Conservation (phyloP, 768 basidiomycete species). For the Imleria badia region DNA sequence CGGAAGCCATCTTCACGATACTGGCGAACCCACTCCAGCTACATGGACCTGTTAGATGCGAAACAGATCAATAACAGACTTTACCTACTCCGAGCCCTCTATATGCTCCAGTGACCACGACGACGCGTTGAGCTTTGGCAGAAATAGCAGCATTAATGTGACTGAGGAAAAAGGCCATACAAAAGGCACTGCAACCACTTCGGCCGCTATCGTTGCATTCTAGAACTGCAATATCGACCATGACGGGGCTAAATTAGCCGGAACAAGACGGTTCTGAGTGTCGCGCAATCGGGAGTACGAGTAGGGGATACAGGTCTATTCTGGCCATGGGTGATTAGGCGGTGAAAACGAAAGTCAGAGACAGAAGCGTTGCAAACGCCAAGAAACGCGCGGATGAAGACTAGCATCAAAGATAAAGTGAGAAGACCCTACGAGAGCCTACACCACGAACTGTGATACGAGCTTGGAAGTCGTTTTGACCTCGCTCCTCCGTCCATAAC, state of each 20-base stretch:
- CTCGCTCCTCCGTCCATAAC: conserved; percentile 1
- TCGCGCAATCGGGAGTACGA: background rate
- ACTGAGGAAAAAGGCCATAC: background rate
- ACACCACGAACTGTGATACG: background rate
- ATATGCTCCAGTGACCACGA: conserved; percentile 8
- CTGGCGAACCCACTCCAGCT: conserved; percentile 4
- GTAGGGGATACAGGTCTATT: background rate
- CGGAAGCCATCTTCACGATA: background rate
- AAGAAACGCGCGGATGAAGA: too few relatives aligned
- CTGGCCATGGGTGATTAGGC: too few relatives aligned
- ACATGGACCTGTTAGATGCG: background rate
- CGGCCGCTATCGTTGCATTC: too few relatives aligned
- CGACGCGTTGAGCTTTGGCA: background rate
- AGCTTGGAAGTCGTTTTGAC: background rate
- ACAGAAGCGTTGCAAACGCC: background rate
- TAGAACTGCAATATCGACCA: background rate
- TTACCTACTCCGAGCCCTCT: conserved; percentile 3
- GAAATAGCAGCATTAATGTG: background rate
- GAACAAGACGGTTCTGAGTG: background rate
- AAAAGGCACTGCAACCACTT: background rate
- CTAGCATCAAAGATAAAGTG: too few relatives aligned
- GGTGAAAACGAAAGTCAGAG: too few relatives aligned
- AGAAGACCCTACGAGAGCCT: too few relatives aligned
- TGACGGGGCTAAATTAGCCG: background rate
- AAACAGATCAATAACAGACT: background rate